Evolutionary conservation across 805 yeast genomes (phyloP).

Genomic region (Yarrowia keelungensis): DNA sequence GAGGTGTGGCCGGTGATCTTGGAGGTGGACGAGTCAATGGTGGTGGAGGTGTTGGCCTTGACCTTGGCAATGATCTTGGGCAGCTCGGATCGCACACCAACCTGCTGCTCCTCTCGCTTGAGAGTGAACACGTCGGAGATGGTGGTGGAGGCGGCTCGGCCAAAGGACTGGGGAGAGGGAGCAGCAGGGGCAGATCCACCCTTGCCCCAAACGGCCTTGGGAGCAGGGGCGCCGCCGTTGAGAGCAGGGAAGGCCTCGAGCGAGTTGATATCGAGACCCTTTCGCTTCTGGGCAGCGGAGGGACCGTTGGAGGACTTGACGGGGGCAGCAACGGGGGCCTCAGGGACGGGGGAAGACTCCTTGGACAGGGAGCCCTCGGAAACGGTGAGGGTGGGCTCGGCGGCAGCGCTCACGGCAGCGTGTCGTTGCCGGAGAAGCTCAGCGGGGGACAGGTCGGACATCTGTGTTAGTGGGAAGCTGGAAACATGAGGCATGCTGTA

Average conservation of each 20-base stretch:
- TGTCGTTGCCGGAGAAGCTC: constrained; percentile 40
- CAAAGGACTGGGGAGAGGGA: constrained; percentile 40
- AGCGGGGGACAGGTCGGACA: constrained; percentile 40
- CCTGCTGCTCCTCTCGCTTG: constrained; percentile 70
- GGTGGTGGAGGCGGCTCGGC: constrained; percentile 58
- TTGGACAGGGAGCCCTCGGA: constrained; percentile 39
- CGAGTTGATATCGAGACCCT: constrained; percentile 38
- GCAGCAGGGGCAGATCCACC: constrained; percentile 39
- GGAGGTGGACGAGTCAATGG: constrained; percentile 83
- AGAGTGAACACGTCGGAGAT: constrained; percentile 83
- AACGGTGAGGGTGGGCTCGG: constrained; percentile 34
- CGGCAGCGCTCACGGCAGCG: constrained; percentile 31
- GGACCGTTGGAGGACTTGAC: constrained; percentile 21
- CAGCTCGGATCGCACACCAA: constrained; percentile 67
- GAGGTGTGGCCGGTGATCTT: constrained; percentile 78
- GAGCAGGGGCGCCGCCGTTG: constrained; percentile 39
- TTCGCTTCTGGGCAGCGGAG: constrained; percentile 40
- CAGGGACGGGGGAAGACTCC: constrained; percentile 35
- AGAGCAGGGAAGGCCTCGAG: constrained; percentile 42
- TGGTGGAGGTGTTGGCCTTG: constrained; percentile 65
- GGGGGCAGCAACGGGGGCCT: constrained; percentile 23
- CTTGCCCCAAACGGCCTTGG: constrained; percentile 42
- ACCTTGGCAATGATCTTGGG: constrained; percentile 69
- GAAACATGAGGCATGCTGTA: neutral
- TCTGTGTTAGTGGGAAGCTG: constrained; percentile 20